Evolutionary conservation across 2,329 filamentous ascomycete genomes (phyloP), one percentile per base, ranked within the genome.

Genomic region (Colletotrichum gigasporum): DNA sequence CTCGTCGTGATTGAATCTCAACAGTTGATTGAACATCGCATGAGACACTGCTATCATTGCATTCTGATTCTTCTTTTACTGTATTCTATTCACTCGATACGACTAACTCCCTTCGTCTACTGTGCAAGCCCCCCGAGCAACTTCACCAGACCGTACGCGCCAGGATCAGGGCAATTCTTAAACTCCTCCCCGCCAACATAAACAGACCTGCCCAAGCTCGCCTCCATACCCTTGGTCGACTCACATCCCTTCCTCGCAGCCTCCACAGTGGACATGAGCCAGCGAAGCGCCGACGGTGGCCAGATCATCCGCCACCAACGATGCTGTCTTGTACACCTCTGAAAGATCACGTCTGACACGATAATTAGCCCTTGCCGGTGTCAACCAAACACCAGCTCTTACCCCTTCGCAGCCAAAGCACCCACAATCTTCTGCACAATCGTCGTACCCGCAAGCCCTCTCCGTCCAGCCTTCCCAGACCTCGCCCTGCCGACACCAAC

Each of bases 181-280:
- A 82, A 91, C 41, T 88, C 89, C 78, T 81, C 85, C 65, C 88
- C 85, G 30, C 89, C 90, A 57, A 93, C 87, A 74, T 93, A 93
- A 11, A 93, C 90, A 3, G 88, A 86, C 59, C 91, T 81, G 18
- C 91, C 91, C 45, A 94, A 76, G 71, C 86, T 90, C 45, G 91
- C 89, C 73, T 89, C 88, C 90, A 93, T 92, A 22, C 85, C 86
- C 76, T 90, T 91, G 28, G 91, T 93, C 6, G 84, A 83, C 68
- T 90, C 87, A 26, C 89, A 85, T 2, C 89, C 91, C 58, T 86
- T 78, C 63, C 83, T 82, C 5, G 90, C 88, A 5, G 89, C 89
- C 65, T 84, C 79, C 2, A 88, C 88, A n/a, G 91, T 86, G 83
- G 4, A 86, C 84, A 68, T 86, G 84, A 18, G 78, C 75, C 35